Conservation (phyloP, 2,329 filamentous ascomycete species). For the Aspergillus novoparasiticus region DNA sequence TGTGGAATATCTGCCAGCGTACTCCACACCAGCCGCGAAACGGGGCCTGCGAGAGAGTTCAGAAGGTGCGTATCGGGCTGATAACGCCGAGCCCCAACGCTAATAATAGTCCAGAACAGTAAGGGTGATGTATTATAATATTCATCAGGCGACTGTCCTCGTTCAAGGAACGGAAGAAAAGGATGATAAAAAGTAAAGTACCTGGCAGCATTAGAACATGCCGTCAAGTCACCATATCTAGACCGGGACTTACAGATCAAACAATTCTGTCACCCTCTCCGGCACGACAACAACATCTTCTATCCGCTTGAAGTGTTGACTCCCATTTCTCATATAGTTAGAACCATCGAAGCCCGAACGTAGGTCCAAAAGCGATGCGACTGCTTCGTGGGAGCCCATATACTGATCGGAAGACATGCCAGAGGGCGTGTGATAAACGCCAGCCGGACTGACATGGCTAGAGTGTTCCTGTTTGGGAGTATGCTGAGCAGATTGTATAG, state of each 20-base stretch:
- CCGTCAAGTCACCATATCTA: neutral
- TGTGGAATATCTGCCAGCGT: constrained; percentile 63
- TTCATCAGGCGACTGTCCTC: constrained; percentile 55
- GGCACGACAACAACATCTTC: constrained; percentile 51
- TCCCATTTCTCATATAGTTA: constrained; percentile 52
- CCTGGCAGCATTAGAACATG: constrained; percentile 44
- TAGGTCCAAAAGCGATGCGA: constrained; percentile 53
- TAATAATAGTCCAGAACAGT: constrained; percentile 69
- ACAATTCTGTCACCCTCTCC: constrained; percentile 49
- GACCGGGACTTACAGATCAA: constrained; percentile 41
- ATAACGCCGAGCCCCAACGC: constrained; percentile 63
- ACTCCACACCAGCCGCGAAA: constrained; percentile 63
- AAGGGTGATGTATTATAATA: constrained; percentile 63
- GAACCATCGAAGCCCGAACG: constrained; percentile 49
- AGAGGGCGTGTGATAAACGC: constrained; percentile 38
- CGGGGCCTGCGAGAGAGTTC: constrained; percentile 53
- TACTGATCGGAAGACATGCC: constrained; percentile 44
- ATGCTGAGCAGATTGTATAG: constrained; percentile 27
- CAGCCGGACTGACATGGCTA: constrained; percentile 36
- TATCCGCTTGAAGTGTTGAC: constrained; percentile 53
- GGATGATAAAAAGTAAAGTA: constrained; percentile 68
- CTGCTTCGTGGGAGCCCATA: constrained; percentile 53
- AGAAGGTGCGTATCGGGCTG: constrained; percentile 57
- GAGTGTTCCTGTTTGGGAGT: constrained; percentile 41
- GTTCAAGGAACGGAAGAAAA: constrained; percentile 65